Conservation (phyloP, 169 alveolate species). For the Babesia gibsoni region DNA sequence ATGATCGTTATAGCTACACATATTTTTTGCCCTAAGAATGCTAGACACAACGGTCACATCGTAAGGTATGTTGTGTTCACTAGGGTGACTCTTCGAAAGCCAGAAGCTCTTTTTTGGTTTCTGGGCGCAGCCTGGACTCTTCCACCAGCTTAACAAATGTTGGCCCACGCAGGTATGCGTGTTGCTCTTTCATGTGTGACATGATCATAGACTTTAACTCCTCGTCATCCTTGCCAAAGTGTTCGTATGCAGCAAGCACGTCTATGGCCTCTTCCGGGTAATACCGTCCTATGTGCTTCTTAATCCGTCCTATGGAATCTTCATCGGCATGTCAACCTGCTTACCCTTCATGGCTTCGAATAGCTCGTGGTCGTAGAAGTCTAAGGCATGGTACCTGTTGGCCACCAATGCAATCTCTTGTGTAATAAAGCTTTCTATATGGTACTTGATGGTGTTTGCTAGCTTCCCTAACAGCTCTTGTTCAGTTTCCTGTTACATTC, state of each 20-base stretch:
- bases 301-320: not conserved
- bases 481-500: not conserved
- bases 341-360: not conserved
- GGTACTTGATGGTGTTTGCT: constrained; percentile 2
- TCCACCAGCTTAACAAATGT: not conserved
- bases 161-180: not conserved
- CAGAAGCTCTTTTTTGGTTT: not conserved
- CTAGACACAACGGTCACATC: too few relatives aligned
- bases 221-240: constrained; percentile 1
- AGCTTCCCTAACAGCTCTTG: not conserved
- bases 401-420: constrained; percentile 3
- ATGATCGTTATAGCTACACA: too few relatives aligned
- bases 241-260: constrained; percentile 3
- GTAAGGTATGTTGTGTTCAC: too few relatives aligned
- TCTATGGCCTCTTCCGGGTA: constrained; percentile 6
- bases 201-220: not conserved
- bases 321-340: not conserved
- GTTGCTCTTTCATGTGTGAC: constrained; percentile 5
- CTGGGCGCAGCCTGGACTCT: not conserved
- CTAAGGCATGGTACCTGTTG: not conserved
- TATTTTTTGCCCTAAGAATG: too few relatives aligned
- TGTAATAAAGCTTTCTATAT: not conserved
- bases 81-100: too few relatives aligned
- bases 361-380: not conserved
- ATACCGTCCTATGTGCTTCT: constrained; percentile 1